Evolutionary conservation across 371 early-diverging fungal genomes (phyloP).

Genomic region (Cokeromyces recurvatus): DNA sequence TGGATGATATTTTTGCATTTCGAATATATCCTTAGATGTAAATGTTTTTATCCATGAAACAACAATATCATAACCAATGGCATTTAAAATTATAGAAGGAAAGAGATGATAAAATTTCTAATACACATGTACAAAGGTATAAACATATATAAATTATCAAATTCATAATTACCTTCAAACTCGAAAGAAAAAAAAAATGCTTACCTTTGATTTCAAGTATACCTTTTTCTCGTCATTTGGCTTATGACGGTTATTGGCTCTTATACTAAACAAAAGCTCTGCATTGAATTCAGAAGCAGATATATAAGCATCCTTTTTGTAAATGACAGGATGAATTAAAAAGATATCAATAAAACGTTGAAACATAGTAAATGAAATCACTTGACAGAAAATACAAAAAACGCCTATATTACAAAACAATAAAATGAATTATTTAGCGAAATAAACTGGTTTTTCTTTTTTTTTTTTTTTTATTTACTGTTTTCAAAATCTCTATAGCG

Average conservation of each 20-base stretch:
- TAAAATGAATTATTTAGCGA: not conserved
- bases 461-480: slow-evolving; percentile 1
- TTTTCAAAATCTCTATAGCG: slow-evolving; percentile 4
- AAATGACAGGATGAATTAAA: slow-evolving; percentile 8
- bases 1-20: not conserved
- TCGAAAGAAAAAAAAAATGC: no score
- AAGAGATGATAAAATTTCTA: slow-evolving; percentile 17
- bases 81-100: slow-evolving; percentile 4
- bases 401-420: not conserved
- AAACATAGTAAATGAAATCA: slow-evolving; percentile 7
- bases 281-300: slow-evolving; percentile 1
- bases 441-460: no score
- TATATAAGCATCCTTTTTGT: slow-evolving; percentile 8
- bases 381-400: slow-evolving; percentile 13
- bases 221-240: no score
- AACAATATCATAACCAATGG: slow-evolving; percentile 1
- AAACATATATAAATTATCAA: no score
- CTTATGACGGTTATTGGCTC: no score
- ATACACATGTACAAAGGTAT: no score
- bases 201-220: no score
- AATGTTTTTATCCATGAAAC: slow-evolving; percentile 10
- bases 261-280: slow-evolving; percentile 12
- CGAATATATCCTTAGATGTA: slow-evolving; percentile 3
- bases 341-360: slow-evolving; percentile 8
- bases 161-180: no score